These are phyloP conservation scores for Violaceomyces palustris DNA, from an alignment of 1,284 basidiomycete species.

Conservation along the genomic window DNA sequence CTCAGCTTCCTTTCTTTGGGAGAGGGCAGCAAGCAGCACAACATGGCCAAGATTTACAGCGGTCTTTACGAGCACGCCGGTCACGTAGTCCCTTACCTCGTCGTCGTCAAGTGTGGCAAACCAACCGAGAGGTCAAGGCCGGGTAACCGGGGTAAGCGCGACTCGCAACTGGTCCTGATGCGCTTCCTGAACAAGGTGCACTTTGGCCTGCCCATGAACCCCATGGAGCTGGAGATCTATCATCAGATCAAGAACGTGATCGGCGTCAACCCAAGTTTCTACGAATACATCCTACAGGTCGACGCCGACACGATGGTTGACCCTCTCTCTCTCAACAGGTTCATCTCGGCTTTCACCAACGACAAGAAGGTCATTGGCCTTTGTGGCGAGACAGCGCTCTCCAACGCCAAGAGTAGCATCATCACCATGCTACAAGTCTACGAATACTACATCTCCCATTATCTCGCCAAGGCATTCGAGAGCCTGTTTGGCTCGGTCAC, in stretches of 20 bases:
- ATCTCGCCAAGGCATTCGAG: slow-evolving; percentile 97
- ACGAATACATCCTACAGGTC: slow-evolving; percentile 93
- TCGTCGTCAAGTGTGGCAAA: slow-evolving; percentile 94
- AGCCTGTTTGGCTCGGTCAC: slow-evolving; percentile 94
- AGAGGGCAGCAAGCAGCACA: slow-evolving; percentile 91
- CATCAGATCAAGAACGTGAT: slow-evolving; percentile 99
- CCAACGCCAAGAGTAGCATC: slow-evolving; percentile 85
- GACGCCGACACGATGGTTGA: slow-evolving; percentile 91
- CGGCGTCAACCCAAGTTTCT: slow-evolving; percentile 95
- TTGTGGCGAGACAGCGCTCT: slow-evolving; percentile 84
- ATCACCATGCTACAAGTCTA: slow-evolving; percentile 95
- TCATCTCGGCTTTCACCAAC: slow-evolving; percentile 77
- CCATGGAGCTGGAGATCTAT: slow-evolving; percentile 92
- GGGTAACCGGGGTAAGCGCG: slow-evolving; percentile 67
- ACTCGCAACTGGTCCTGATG: slow-evolving; percentile 93
- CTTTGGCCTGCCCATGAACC: slow-evolving; percentile 93
- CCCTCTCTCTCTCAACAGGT: slow-evolving; percentile 74
- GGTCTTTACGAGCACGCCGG: slow-evolving; percentile 90
- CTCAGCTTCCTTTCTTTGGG: slow-evolving; percentile 89
- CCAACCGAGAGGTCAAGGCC: slow-evolving; percentile 87
- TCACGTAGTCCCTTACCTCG: slow-evolving; percentile 92
- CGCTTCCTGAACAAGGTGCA: slow-evolving; percentile 98
- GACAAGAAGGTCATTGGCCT: slow-evolving; percentile 90
- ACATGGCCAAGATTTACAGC: slow-evolving; percentile 97
- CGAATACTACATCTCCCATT: slow-evolving; percentile 56